Evolutionary conservation across 2,329 filamentous ascomycete genomes (phyloP).

Genomic region (Penicillium rolfsii): DNA sequence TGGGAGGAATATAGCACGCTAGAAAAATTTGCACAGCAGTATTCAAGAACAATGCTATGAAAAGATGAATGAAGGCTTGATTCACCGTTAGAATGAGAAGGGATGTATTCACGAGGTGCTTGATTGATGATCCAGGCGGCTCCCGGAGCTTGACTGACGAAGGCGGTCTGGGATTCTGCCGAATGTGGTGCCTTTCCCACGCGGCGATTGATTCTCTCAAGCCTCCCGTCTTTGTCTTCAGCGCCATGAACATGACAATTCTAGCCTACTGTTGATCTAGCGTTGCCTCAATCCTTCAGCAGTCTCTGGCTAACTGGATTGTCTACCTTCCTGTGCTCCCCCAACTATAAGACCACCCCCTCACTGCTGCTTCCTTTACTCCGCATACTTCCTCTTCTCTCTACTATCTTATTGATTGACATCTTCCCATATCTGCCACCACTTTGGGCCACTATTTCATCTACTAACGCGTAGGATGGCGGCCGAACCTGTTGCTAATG

Average conservation of each 20-base stretch:
- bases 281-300: constrained; percentile 8
- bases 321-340: constrained; percentile 10
- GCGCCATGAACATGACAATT: constrained; percentile 24
- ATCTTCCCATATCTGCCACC: neutral
- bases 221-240: constrained; percentile 27
- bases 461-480: constrained; percentile 47
- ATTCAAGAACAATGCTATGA: neutral
- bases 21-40: neutral
- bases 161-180: constrained; percentile 37
- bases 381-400: constrained; percentile 22
- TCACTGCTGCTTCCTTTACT: constrained; percentile 16
- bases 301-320: constrained; percentile 17
- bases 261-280: constrained; percentile 17
- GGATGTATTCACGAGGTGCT: constrained; percentile 15
- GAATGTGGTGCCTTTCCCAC: constrained; percentile 24
- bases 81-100: constrained; percentile 10
- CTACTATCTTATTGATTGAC: constrained; percentile 14
- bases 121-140: constrained; percentile 14
- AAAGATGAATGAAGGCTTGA: constrained; percentile 16
- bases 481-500: constrained; percentile 56
- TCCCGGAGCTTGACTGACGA: constrained; percentile 35
- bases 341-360: constrained; percentile 10
- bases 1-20: neutral
- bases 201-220: constrained; percentile 32
- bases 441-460: constrained; percentile 11